Evolutionary conservation across 176 grass and related monocot species (phyloP).

Genomic region (Oryza glaberrima): DNA sequence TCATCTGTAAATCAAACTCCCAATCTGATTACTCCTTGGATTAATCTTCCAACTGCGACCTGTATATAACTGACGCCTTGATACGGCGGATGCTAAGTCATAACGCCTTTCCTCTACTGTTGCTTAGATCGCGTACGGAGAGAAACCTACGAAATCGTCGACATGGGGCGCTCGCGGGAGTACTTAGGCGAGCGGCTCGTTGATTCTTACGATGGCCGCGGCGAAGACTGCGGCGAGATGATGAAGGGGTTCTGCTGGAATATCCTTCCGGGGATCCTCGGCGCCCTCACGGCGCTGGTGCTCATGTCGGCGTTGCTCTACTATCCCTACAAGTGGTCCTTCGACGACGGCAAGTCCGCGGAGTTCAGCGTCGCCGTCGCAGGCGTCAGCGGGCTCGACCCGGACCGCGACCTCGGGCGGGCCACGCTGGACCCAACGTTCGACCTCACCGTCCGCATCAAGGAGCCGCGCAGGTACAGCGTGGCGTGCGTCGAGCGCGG

Average conservation of each 20-base stretch:
- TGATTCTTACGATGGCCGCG: not conserved
- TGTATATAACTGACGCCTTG: not conserved
- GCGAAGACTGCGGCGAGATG: not conserved
- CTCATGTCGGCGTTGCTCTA: slow-evolving; percentile 15
- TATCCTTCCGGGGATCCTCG: slow-evolving; percentile 22
- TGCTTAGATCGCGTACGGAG: not conserved
- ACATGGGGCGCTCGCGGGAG: slow-evolving; percentile 23
- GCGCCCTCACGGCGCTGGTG: not conserved
- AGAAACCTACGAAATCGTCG: not conserved
- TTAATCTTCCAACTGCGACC: not conserved
- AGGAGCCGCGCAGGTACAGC: slow-evolving; percentile 27
- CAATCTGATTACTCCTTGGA: not conserved
- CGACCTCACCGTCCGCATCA: slow-evolving; percentile 45
- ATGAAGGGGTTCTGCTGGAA: not conserved
- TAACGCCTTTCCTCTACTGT: not conserved
- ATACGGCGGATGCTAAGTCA: not conserved
- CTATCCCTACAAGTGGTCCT: not conserved
- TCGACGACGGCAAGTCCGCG: slow-evolving; percentile 26
- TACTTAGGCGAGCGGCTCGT: not conserved
- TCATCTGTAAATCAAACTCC: not conserved
- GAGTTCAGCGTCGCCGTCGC: slow-evolving; percentile 41
- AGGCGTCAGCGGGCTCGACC: slow-evolving; percentile 38
- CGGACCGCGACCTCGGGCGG: not conserved
- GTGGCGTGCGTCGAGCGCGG: slow-evolving; percentile 16
- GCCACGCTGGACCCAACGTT: slow-evolving; percentile 39